Evolutionary conservation across 192 early-diverging fungal species (phyloP).

Genomic region (Coemansia sp.): DNA sequence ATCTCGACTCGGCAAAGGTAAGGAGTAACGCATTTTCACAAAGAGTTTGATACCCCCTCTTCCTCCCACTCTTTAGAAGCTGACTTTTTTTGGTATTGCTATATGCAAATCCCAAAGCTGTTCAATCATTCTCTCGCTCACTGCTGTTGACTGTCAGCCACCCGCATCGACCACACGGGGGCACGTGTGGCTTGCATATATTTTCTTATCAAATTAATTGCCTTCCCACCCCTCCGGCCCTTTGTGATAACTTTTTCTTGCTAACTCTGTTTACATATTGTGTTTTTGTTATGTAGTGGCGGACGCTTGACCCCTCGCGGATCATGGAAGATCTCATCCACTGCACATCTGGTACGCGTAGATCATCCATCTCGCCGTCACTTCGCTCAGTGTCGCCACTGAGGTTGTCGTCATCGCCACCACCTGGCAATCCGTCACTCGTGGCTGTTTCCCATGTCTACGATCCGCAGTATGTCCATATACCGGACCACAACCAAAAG

Average conservation of each 20-base stretch:
- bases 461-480: constrained; percentile 1
- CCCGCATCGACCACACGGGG: constrained; percentile 10
- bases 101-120: background rate
- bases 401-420: background rate
- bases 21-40: constrained; percentile 10
- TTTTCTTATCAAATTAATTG: background rate
- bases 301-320: constrained; percentile 50
- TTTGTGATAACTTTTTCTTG: background rate
- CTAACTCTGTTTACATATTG: background rate
- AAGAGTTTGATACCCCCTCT: background rate
- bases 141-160: constrained; percentile 1
- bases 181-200: constrained; percentile 9
- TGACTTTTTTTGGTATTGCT: background rate
- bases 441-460: constrained; percentile 38
- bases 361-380: constrained; percentile 39
- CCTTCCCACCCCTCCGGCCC: background rate
- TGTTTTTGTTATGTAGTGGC: constrained; percentile 35
- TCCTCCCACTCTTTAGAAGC: background rate
- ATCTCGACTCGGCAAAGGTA: constrained; percentile 60
- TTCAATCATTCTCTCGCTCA: background rate
- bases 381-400: constrained; percentile 26
- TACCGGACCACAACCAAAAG: constrained; percentile 12
- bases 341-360: constrained; percentile 38
- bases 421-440: constrained; percentile 25
- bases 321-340: constrained; percentile 56